Conservation (phyloP, 352 stramenopile genomes). For the Globisporangium radiosum region DNA sequence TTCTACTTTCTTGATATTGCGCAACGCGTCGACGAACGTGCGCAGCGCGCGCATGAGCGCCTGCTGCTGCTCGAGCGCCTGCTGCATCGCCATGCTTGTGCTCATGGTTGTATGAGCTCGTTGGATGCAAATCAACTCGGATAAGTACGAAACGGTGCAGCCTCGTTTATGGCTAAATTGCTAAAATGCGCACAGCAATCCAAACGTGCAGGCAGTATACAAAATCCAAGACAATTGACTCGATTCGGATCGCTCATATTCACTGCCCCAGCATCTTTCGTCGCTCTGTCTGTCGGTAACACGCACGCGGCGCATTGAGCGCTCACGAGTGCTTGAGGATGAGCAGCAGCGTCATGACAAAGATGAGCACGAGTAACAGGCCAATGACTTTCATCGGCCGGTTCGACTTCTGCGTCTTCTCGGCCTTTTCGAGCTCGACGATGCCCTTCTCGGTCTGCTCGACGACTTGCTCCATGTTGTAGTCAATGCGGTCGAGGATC, state of each 20-base stretch:
- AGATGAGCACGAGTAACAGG: constrained; percentile 89
- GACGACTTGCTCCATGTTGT: constrained; percentile 99
- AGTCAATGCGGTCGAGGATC: constrained; percentile 99
- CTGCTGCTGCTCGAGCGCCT: constrained; percentile 28
- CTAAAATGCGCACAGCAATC: too few relatives aligned
- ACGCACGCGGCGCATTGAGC: too few relatives aligned
- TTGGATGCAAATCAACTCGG: too few relatives aligned
- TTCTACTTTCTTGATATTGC: constrained; percentile 33
- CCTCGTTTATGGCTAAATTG: too few relatives aligned
- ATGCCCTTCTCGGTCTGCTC: constrained; percentile 98
- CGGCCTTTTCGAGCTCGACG: constrained; percentile 97
- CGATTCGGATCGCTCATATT: too few relatives aligned
- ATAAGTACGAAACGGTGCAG: not conserved
- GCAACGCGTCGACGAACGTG: constrained; percentile 63
- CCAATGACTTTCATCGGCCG: constrained; percentile 94
- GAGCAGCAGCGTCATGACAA: constrained; percentile 90
- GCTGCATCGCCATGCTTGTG: constrained; percentile 20
- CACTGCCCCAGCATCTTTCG: too few relatives aligned
- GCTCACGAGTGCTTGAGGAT: constrained; percentile 88
- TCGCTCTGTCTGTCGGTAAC: too few relatives aligned
- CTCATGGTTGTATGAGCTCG: not conserved
- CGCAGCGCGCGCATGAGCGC: constrained; percentile 44
- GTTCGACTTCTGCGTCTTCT: constrained; percentile 97
- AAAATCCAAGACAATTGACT: too few relatives aligned
- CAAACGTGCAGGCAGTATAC: too few relatives aligned